Base-by-base conservation (phyloP, 768 basidiomycete species). In the Clitopilus passeckerianus region DNA sequence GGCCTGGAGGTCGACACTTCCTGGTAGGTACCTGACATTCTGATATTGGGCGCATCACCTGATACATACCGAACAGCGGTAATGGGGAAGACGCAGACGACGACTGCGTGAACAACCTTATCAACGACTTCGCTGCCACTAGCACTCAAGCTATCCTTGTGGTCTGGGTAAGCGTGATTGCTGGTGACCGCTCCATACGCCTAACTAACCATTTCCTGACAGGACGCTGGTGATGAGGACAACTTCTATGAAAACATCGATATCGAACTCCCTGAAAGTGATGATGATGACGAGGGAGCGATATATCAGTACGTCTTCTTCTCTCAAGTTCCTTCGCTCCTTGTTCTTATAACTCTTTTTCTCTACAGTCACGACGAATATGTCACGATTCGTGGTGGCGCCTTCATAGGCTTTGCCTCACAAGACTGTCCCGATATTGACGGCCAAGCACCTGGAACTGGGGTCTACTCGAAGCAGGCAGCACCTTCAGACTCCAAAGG, bases 241-340 rank as follows among this genome's bases (percentile, higher is more conserved):
- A 55, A 34, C 9, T 20, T 63, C 14, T 63, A 60, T 23, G 61
- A 63, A 22, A 54, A 60, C 24, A 53, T 60, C 43, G 61, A 62
- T 34, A 43, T 62, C 12, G 61, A 59, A n/a, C 56, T 37, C 12
- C 54, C 54, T 8, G 54, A 55, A 22, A 34, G 35, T 23, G 54
- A 55, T n/a, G 54, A 55, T 55, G 54, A 55, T 14, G 35, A 33
- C 30, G 54, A 22, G 15, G 54, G 35, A 23, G 15, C 33, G 4
- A 55, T 37, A 6, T 20, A 30, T 24, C 33, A 55, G 33, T 33
- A 55, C 20, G 54, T 22, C n/a, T n/a, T 24, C 14, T 5, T n/a
- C 27, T 23, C 27, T 4, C 27, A 7, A 30, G 7, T 7, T 34
- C 6, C 9, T 2, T 14, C n/a, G 20, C 54, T 34, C 6, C 6